Evolutionary conservation across 441 rosid species (phyloP).

Genomic region (Hura crepitans): DNA sequence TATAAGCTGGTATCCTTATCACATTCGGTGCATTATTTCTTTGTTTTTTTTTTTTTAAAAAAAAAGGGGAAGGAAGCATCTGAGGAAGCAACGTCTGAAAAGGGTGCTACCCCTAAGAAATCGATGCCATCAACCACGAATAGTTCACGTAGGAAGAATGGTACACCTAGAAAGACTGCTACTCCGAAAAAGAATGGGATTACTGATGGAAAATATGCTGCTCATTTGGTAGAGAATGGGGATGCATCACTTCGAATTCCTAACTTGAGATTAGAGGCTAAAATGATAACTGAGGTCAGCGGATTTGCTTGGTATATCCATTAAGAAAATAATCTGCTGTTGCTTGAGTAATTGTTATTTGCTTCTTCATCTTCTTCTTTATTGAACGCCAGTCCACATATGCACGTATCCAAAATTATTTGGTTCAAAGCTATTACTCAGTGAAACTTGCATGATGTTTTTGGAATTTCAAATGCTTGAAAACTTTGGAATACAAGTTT

Average conservation of each 20-base stretch:
- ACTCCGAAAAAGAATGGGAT: constrained; percentile 24
- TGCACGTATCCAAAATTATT: neutral
- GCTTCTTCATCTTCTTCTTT: neutral
- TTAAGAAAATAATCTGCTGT: neutral
- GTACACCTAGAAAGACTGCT: constrained; percentile 15
- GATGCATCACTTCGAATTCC: constrained; percentile 42
- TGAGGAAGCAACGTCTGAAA: constrained; percentile 41
- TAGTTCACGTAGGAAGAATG: constrained; percentile 6
- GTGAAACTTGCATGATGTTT: neutral
- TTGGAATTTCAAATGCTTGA: neutral
- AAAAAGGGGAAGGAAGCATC: constrained; percentile 38
- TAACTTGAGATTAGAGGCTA: constrained; percentile 75
- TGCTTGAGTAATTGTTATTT: neutral
- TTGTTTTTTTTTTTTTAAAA: neutral
- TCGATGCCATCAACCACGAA: neutral
- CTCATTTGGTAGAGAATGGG: constrained; percentile 22
- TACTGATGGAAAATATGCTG: constrained; percentile 31
- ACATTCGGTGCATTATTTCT: constrained; percentile 4
- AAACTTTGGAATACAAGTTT: neutral
- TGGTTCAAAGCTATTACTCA: neutral
- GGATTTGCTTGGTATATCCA: constrained; percentile 3
- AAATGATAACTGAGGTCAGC: constrained; percentile 64
- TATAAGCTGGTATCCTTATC: neutral
- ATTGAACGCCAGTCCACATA: neutral
- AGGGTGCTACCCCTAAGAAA: constrained; percentile 41